These are phyloP conservation scores for Cercospora zeae-maydis DNA, from an alignment of 2,329 filamentous ascomycete genomes.

Conservation along the genomic window DNA sequence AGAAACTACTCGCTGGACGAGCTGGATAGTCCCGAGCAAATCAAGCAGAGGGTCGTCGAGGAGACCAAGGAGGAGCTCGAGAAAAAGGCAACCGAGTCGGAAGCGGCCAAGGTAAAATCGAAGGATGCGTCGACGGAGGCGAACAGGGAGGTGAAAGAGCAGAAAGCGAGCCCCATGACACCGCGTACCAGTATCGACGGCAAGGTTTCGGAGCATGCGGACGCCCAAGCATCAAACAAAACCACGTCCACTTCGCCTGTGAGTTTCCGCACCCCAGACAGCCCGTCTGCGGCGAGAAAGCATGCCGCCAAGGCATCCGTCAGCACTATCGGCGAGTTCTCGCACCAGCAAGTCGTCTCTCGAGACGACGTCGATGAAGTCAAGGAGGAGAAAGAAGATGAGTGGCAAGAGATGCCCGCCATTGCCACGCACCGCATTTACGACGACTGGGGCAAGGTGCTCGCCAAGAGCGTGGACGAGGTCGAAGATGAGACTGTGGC, in stretches of 20 bases:
- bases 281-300: constrained; percentile 10
- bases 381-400: constrained; percentile 54
- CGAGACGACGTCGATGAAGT: constrained; percentile 42
- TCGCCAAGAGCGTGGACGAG: constrained; percentile 74
- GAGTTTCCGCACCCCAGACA: background rate
- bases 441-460: constrained; percentile 83
- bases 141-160: background rate
- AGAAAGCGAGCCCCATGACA: constrained; percentile 3
- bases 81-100: background rate
- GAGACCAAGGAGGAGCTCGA: constrained; percentile 21
- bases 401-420: constrained; percentile 96
- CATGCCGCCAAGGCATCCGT: constrained; percentile 24
- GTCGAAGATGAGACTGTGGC: constrained; percentile 65
- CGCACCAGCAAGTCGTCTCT: constrained; percentile 73
- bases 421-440: constrained; percentile 93
- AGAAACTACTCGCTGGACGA: constrained; percentile 27
- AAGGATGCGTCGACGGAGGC: constrained; percentile 3
- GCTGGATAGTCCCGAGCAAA: constrained; percentile 26
- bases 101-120: background rate
- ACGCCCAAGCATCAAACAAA: constrained; percentile 7
- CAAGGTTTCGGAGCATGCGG: background rate
- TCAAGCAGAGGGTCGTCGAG: constrained; percentile 20
- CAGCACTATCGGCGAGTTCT: constrained; percentile 70
- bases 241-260: background rate
- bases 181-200: constrained; percentile 7